Conservation (phyloP, 495 filamentous ascomycete species). For the Aspergillus steynii region DNA sequence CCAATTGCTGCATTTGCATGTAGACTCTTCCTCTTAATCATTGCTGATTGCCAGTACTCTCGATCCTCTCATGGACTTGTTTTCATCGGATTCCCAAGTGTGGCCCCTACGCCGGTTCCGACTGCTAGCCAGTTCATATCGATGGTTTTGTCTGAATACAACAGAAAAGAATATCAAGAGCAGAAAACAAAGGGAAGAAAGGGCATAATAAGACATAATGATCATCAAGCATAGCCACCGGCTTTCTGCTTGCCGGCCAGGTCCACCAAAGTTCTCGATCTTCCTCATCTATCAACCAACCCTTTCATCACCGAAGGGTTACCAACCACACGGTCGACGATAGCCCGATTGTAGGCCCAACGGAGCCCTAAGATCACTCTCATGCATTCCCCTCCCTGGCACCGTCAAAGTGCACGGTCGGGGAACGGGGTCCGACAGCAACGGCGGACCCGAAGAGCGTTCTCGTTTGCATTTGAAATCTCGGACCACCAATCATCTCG, state of each 20-base stretch:
- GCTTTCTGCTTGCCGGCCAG: slow-evolving; percentile 5
- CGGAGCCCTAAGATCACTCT: background rate
- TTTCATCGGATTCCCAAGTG: background rate
- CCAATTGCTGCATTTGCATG: too few species aligned
- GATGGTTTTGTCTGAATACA: slow-evolving; percentile 4
- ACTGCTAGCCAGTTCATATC: background rate
- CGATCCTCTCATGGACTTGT: background rate
- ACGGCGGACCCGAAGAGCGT: background rate
- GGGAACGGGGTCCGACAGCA: background rate
- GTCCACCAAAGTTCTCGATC: background rate
- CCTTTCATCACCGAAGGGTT: background rate
- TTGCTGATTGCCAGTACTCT: background rate
- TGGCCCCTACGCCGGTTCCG: background rate
- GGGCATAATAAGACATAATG: slow-evolving; percentile 19
- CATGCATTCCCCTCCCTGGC: background rate
- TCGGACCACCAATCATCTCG: background rate
- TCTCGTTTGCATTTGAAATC: background rate
- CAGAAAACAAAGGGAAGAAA: slow-evolving; percentile 13
- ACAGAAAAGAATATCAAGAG: slow-evolving; percentile 5
- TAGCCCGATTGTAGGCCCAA: background rate
- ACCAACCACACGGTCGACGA: background rate
- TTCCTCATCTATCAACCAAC: background rate
- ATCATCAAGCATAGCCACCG: slow-evolving; percentile 20
- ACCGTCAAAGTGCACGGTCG: background rate
- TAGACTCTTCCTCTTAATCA: background rate